Percentiles rank a stretch among this genome's conserved stretches.
These are phyloP conservation scores for Diaporthe velutina DNA, from an alignment of 2,329 filamentous ascomycete species.

Conservation along the genomic window DNA sequence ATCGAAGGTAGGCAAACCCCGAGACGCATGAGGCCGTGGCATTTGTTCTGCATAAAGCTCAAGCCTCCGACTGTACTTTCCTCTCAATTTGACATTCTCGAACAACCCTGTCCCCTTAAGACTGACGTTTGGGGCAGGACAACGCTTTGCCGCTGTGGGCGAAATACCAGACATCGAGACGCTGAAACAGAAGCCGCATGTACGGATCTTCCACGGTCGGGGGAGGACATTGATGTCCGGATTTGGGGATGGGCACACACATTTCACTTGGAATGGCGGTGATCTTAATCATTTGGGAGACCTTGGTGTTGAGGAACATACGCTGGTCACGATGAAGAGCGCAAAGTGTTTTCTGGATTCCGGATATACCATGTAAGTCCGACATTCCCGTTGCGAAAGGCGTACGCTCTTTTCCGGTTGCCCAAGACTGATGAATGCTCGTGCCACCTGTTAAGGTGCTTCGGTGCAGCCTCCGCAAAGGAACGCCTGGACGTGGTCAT, in stretches of 20 bases:
- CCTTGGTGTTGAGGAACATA: slow-evolving; percentile 61
- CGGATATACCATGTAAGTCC: slow-evolving; percentile 60
- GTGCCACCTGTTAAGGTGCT: too few species aligned
- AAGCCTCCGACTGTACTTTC: too few species aligned
- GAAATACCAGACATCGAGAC: slow-evolving; percentile 43
- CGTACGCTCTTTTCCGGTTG: too few species aligned
- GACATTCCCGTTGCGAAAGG: too few species aligned
- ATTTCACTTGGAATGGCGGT: slow-evolving; percentile 62
- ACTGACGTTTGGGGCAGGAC: slow-evolving; percentile 4
- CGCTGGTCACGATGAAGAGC: slow-evolving; percentile 55
- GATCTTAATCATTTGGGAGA: slow-evolving; percentile 56
- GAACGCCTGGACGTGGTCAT: slow-evolving; percentile 60
- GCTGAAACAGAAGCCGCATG: slow-evolving; percentile 43
- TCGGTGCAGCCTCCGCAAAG: slow-evolving; percentile 61
- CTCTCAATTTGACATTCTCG: neutral
- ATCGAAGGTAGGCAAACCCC: slow-evolving; percentile 42
- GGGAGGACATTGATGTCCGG: slow-evolving; percentile 63
- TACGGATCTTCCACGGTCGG: slow-evolving; percentile 53
- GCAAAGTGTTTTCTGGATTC: slow-evolving; percentile 61
- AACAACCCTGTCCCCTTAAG: neutral
- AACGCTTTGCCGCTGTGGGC: slow-evolving; percentile 46
- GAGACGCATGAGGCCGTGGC: too few species aligned
- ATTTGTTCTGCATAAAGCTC: too few species aligned
- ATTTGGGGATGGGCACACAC: slow-evolving; percentile 61
- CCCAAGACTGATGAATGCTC: too few species aligned